Conservation (phyloP, 129 eudicot species). For the Tagetes erecta region DNA sequence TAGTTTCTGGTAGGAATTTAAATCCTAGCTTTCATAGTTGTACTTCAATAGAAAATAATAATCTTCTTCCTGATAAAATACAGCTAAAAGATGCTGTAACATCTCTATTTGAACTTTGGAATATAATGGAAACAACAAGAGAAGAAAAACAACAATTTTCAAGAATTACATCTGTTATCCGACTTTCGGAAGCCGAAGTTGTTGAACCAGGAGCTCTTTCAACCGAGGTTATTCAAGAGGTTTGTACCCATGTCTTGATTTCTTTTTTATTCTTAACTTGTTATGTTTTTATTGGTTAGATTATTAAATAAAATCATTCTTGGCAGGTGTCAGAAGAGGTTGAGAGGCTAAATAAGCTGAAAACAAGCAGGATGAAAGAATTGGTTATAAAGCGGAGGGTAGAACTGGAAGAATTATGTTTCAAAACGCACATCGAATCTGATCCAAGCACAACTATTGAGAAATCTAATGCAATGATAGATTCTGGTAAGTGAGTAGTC, state of each 20-base stretch:
- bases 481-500: slow-evolving; percentile 49
- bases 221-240: slow-evolving; percentile 60
- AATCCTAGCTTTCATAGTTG: not conserved
- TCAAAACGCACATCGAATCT: slow-evolving; percentile 59
- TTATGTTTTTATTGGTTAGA: not conserved
- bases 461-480: slow-evolving; percentile 78
- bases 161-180: slow-evolving; percentile 42
- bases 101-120: slow-evolving; percentile 71
- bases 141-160: slow-evolving; percentile 57
- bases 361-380: slow-evolving; percentile 77
- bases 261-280: not conserved
- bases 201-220: slow-evolving; percentile 65
- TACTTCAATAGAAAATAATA: not conserved
- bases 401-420: slow-evolving; percentile 74
- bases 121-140: slow-evolving; percentile 60
- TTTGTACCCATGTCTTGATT: slow-evolving; percentile 20
- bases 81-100: slow-evolving; percentile 67
- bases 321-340: slow-evolving; percentile 69
- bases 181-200: slow-evolving; percentile 49
- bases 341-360: slow-evolving; percentile 72
- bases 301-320: slow-evolving; percentile 2
- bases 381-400: slow-evolving; percentile 66
- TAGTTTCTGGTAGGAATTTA: not conserved
- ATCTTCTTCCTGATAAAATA: slow-evolving; percentile 17
- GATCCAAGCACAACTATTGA: slow-evolving; percentile 72